These are phyloP conservation scores for Ploettnerulaceae sp. DNA, from an alignment of 2,329 filamentous ascomycete genomes.

Conservation along the genomic window DNA sequence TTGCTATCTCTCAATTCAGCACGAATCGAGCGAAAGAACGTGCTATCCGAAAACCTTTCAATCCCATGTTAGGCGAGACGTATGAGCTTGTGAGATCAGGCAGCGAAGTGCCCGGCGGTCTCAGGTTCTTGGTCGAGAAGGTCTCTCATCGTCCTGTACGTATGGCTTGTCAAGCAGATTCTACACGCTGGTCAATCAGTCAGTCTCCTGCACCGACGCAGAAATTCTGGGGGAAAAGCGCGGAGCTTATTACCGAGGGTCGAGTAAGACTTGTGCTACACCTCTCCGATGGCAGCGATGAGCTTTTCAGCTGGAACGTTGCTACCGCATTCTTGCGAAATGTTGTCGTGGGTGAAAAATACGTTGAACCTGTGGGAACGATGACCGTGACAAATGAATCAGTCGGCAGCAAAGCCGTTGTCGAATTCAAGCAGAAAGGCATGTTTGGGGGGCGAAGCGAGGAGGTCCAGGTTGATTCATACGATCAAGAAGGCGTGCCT, in stretches of 20 bases:
- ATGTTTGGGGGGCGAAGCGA: conserved; percentile 96
- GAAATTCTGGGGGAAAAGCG: conserved; percentile 98
- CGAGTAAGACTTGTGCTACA: conserved; percentile 72
- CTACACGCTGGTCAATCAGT: conserved; percentile 75
- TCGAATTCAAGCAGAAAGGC: conserved; percentile 89
- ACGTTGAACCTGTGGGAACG: conserved; percentile 87
- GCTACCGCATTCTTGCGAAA: conserved; percentile 91
- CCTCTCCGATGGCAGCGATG: conserved; percentile 60
- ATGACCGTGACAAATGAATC: conserved; percentile 84
- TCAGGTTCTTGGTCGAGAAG: conserved; percentile 92
- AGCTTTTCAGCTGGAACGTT: conserved; percentile 82
- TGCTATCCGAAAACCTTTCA: conserved; percentile 92
- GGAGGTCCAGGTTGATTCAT: conserved; percentile 75
- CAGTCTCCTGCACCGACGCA: conserved; percentile 86
- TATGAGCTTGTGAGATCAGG: conserved; percentile 88
- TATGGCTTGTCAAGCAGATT: conserved; percentile 89
- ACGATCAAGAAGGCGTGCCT: conserved; percentile 59
- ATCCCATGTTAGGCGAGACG: conserved; percentile 92
- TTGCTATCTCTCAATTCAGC: conserved; percentile 84
- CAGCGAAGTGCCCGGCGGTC: conserved; percentile 64
- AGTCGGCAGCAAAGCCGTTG: conserved; percentile 75
- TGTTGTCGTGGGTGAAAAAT: conserved; percentile 96
- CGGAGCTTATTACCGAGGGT: conserved; percentile 89
- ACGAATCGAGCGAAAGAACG: conserved; percentile 80
- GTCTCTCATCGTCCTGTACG: conserved; percentile 89